A percentile compares a stretch with the other conserved stretches of the same genome.
Conservation (phyloP, 805 yeast species). For the Candida corydali region DNA sequence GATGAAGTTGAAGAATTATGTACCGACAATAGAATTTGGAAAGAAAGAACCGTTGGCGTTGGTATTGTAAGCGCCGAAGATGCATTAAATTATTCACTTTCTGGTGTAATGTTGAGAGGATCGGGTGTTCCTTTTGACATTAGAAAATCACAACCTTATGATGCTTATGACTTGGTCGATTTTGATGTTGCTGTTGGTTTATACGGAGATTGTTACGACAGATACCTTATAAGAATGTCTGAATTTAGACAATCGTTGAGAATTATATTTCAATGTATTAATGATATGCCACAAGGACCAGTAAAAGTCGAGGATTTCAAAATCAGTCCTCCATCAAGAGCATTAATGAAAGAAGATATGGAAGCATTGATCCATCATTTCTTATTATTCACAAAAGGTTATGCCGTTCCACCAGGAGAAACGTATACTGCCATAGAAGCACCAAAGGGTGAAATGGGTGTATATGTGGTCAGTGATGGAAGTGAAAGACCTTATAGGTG, state of each 20-base stretch:
- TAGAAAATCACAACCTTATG: slow-evolving; percentile 84
- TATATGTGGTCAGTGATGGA: slow-evolving; percentile 84
- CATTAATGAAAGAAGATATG: slow-evolving; percentile 86
- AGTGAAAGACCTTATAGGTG: slow-evolving; percentile 88
- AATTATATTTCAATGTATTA: slow-evolving; percentile 84
- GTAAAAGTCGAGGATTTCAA: slow-evolving; percentile 88
- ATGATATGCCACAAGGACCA: slow-evolving; percentile 90
- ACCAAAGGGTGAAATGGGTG: slow-evolving; percentile 95
- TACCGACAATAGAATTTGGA: slow-evolving; percentile 91
- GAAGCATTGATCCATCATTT: slow-evolving; percentile 89
- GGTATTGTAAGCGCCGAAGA: slow-evolving; percentile 84
- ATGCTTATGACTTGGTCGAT: slow-evolving; percentile 82
- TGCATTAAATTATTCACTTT: slow-evolving; percentile 72
- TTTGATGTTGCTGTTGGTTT: slow-evolving; percentile 84
- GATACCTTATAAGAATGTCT: slow-evolving; percentile 84
- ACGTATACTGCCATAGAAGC: slow-evolving; percentile 90
- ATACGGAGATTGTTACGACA: slow-evolving; percentile 89
- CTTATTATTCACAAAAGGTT: slow-evolving; percentile 83
- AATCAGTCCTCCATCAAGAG: slow-evolving; percentile 77
- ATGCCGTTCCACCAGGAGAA: slow-evolving; percentile 85
- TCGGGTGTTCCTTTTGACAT: slow-evolving; percentile 86
- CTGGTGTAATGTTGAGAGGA: slow-evolving; percentile 90
- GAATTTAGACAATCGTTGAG: slow-evolving; percentile 89
- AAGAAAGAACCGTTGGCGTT: slow-evolving; percentile 75
- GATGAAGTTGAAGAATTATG: slow-evolving; percentile 88